These are phyloP conservation scores for Simplicillium aogashimaense DNA, from an alignment of 2,329 filamentous ascomycete genomes.

Conservation along the genomic window DNA sequence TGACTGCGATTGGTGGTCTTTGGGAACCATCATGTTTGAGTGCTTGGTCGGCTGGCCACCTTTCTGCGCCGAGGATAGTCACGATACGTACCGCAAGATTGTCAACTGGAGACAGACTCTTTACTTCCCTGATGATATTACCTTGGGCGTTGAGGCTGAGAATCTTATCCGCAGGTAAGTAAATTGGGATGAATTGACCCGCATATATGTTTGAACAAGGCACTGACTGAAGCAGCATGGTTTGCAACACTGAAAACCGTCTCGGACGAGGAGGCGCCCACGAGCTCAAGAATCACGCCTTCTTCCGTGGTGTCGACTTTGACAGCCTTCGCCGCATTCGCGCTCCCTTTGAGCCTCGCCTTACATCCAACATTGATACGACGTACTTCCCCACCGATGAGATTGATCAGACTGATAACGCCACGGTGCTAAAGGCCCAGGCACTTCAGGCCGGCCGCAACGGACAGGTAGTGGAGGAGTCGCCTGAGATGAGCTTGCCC, in stretches of 20 bases:
- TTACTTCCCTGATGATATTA: constrained; percentile 94
- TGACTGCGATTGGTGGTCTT: constrained; percentile 98
- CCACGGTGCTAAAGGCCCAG: constrained; percentile 75
- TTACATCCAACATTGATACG: constrained; percentile 89
- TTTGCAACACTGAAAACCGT: constrained; percentile 89
- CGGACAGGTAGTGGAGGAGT: constrained; percentile 51
- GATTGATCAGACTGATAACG: constrained; percentile 93
- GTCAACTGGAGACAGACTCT: constrained; percentile 95
- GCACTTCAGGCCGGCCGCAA: constrained; percentile 58
- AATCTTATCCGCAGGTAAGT: constrained; percentile 81
- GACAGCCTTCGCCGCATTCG: constrained; percentile 86
- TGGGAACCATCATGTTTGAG: constrained; percentile 99
- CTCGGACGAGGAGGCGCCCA: constrained; percentile 78
- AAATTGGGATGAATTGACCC: neutral
- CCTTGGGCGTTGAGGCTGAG: constrained; percentile 79
- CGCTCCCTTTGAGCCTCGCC: constrained; percentile 88
- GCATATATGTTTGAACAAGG: constrained; percentile 7
- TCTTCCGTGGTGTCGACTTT: constrained; percentile 96
- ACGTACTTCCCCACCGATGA: constrained; percentile 99
- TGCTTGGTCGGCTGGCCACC: constrained; percentile 97
- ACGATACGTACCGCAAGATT: constrained; percentile 98
- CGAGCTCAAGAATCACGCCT: constrained; percentile 88
- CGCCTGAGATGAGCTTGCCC: constrained; percentile 89
- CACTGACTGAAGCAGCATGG: constrained; percentile 52
- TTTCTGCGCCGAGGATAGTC: constrained; percentile 95